Percentiles rank a stretch among this genome's conserved stretches.
These are phyloP conservation scores for Passalora sequoiae DNA, from an alignment of 2,329 filamentous ascomycete genomes.

Conservation along the genomic window DNA sequence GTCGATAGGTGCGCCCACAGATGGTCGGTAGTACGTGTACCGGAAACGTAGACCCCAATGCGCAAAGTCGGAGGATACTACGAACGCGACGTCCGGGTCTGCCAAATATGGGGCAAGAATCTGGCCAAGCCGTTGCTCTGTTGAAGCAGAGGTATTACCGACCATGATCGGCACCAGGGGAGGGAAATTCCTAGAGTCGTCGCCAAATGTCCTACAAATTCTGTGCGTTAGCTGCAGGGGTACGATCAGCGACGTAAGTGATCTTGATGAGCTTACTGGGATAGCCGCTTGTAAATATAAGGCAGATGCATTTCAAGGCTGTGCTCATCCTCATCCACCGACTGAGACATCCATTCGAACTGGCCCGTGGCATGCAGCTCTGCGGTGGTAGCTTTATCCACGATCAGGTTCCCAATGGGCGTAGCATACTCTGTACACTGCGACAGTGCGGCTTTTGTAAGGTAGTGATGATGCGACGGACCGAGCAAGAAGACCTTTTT, in stretches of 20 bases:
- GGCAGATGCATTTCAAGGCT: constrained; percentile 96
- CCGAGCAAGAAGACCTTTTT: constrained; percentile 90
- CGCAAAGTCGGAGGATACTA: constrained; percentile 93
- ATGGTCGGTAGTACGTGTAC: constrained; percentile 71
- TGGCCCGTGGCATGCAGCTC: constrained; percentile 50
- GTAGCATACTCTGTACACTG: constrained; percentile 66
- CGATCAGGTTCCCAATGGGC: constrained; percentile 63
- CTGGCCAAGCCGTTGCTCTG: constrained; percentile 64
- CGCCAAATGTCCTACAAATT: constrained; percentile 29
- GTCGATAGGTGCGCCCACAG: constrained; percentile 36
- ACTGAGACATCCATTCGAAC: constrained; percentile 60
- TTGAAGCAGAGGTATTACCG: constrained; percentile 61
- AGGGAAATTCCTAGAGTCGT: constrained; percentile 55
- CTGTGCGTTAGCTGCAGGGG: too few relatives aligned
- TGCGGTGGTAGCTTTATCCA: constrained; percentile 57
- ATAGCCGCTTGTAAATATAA: constrained; percentile 77
- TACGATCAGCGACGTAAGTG: too few relatives aligned
- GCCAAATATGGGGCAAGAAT: constrained; percentile 73
- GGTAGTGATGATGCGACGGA: constrained; percentile 82
- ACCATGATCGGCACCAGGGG: constrained; percentile 80
- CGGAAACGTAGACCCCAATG: constrained; percentile 86
- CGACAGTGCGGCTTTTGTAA: constrained; percentile 71
- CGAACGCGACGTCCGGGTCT: constrained; percentile 71
- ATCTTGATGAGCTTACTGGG: constrained; percentile 39
- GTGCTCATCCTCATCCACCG: constrained; percentile 76